phyloP scores from a whole-genome alignment of 106 monocot species.

The Dendrobium nobile region DNA sequence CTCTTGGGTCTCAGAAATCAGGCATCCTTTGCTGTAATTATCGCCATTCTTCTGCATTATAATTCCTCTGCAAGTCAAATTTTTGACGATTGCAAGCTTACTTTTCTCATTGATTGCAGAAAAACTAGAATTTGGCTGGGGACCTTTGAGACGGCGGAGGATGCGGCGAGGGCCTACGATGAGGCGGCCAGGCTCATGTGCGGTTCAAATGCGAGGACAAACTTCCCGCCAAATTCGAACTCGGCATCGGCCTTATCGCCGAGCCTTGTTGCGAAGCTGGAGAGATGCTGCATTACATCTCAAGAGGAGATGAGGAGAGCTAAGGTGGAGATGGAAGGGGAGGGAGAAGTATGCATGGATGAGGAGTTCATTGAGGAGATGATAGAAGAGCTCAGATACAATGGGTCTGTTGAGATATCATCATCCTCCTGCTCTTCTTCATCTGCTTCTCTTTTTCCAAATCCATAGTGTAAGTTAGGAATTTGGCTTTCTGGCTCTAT shows the following conservation, averaged over 20 bases:
- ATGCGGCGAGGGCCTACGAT: slow-evolving; percentile 90
- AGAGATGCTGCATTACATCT: slow-evolving; percentile 50
- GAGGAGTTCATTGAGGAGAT: slow-evolving; percentile 87
- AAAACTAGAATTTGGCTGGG: slow-evolving; percentile 97
- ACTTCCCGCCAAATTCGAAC: slow-evolving; percentile 49
- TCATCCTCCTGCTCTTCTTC: slow-evolving; percentile 21
- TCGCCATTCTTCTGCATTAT: background rate
- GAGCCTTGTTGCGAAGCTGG: slow-evolving; percentile 71
- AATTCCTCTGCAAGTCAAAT: background rate
- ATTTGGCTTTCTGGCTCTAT: background rate
- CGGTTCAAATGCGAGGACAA: slow-evolving; percentile 62
- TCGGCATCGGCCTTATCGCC: slow-evolving; percentile 38
- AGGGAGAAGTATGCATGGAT: slow-evolving; percentile 20
- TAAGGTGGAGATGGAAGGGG: background rate
- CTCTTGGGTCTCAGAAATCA: slow-evolving; percentile 72
- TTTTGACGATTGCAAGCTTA: too few relatives aligned
- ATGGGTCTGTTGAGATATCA: slow-evolving; percentile 75
- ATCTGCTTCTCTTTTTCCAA: slow-evolving; percentile 9
- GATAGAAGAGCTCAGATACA: slow-evolving; percentile 87
- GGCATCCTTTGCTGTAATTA: slow-evolving; percentile 52
- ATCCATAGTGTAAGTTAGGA: background rate
- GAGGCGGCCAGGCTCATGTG: slow-evolving; percentile 87
- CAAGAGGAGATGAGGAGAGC: slow-evolving; percentile 9
- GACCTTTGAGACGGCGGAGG: slow-evolving; percentile 85
- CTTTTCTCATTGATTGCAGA: slow-evolving; percentile 26